These are phyloP conservation scores for Pseudozyma pruni DNA, from an alignment of 1,284 basidiomycete genomes.

Conservation along the genomic window DNA sequence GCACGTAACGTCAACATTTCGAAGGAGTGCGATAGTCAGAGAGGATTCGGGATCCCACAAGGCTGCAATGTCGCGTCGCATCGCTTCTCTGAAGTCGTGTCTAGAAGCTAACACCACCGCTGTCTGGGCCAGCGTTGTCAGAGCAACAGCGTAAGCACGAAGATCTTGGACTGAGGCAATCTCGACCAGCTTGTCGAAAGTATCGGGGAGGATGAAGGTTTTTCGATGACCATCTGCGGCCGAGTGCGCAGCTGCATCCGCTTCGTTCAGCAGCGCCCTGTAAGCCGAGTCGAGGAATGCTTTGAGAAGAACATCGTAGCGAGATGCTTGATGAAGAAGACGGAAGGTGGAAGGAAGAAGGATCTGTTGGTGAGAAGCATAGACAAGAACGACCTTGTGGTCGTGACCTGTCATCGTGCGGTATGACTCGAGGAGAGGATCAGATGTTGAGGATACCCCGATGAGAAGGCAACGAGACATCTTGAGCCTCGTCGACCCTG, in stretches of 20 bases:
- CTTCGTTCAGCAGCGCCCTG: conserved; percentile 14
- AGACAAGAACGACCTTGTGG: conserved; percentile 31
- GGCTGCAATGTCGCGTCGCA: conserved; percentile 27
- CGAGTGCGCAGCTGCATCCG: background rate
- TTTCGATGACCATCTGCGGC: background rate
- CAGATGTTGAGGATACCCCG: too few relatives aligned
- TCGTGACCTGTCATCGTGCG: conserved; percentile 8
- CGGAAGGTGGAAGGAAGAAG: conserved; percentile 25
- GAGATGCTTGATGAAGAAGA: conserved; percentile 18
- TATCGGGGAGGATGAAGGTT: background rate
- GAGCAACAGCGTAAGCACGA: conserved; percentile 5
- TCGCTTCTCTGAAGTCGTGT: conserved; percentile 27
- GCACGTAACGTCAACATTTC: conserved; percentile 10
- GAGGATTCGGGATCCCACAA: conserved; percentile 40
- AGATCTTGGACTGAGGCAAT: background rate
- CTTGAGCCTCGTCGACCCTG: too few relatives aligned
- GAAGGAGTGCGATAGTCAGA: conserved; percentile 18
- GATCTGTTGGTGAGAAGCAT: conserved; percentile 19
- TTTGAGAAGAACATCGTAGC: conserved; percentile 26
- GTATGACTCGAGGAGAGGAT: too few relatives aligned
- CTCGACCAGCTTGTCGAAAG: conserved; percentile 11
- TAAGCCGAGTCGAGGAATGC: conserved; percentile 35
- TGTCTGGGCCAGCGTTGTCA: conserved; percentile 31
- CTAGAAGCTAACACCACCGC: conserved; percentile 15
- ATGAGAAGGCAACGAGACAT: too few relatives aligned